Percentiles rank a stretch among this genome's conserved stretches.
Evolutionary conservation across 2,329 filamentous ascomycete species (phyloP).

Genomic region (Colletotrichum gigasporum): DNA sequence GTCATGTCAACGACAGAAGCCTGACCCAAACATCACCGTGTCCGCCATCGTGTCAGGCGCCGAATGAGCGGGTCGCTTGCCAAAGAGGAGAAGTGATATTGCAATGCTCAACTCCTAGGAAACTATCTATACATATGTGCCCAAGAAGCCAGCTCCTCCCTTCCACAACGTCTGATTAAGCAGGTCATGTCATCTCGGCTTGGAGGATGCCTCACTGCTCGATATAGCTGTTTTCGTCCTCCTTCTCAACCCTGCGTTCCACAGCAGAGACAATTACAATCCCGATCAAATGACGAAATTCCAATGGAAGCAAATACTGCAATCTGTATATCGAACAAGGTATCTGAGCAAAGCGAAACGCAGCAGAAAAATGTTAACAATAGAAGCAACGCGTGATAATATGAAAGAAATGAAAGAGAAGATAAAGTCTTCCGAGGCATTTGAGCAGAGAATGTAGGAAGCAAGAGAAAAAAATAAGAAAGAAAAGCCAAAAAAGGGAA

Average conservation of each 20-base stretch:
- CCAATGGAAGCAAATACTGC: constrained; percentile 32
- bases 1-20: no score
- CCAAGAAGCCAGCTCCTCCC: constrained; percentile 10
- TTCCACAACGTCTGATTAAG: background rate
- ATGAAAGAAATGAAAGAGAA: constrained; percentile 28
- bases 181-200: background rate
- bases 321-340: constrained; percentile 68
- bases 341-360: constrained; percentile 54
- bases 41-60: no score
- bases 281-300: constrained; percentile 17
- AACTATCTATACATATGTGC: constrained; percentile 28
- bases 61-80: no score
- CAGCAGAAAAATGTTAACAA: constrained; percentile 31
- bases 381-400: background rate
- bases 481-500: constrained; percentile 34
- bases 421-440: background rate
- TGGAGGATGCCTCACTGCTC: background rate
- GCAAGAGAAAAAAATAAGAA: constrained; percentile 26
- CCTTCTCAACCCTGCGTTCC: constrained; percentile 10
- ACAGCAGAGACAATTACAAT: constrained; percentile 10
- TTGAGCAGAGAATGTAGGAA: constrained; percentile 32
- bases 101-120: constrained; percentile 20
- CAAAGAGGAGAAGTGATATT: constrained; percentile 30
- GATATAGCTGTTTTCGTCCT: background rate
- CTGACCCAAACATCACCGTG: background rate